phyloP scores from a whole-genome alignment of 2,329 filamentous ascomycete species.

The Phaeomoniella chlamydospora region DNA sequence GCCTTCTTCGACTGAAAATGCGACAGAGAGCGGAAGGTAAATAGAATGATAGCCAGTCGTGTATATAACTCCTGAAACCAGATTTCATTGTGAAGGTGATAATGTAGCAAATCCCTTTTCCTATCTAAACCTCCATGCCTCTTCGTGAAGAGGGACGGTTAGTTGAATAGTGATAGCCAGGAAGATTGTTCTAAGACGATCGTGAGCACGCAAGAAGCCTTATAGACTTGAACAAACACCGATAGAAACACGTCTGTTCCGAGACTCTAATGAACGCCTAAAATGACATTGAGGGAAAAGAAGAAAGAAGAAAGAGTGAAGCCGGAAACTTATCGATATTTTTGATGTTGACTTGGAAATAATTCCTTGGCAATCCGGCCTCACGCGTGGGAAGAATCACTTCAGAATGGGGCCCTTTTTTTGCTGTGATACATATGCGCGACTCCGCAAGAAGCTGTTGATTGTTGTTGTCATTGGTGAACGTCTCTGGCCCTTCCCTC shows the following conservation, averaged over 20 bases:
- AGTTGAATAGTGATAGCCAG: constrained; percentile 59
- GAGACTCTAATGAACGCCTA: constrained; percentile 99
- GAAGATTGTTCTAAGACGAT: constrained; percentile 73
- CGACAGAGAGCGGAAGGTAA: constrained; percentile 48
- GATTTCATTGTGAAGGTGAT: background rate
- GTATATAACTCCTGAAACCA: too few species aligned
- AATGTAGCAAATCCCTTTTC: constrained; percentile 16
- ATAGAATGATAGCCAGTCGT: constrained; percentile 3
- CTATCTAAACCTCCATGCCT: constrained; percentile 36
- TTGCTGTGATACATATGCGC: too few species aligned
- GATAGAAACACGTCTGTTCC: constrained; percentile 59
- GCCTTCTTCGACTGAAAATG: constrained; percentile 68
- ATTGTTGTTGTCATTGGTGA: too few species aligned
- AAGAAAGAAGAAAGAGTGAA: constrained; percentile 32
- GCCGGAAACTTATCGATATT: too few species aligned
- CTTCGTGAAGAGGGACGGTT: constrained; percentile 43
- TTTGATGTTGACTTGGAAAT: too few species aligned
- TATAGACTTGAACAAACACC: constrained; percentile 81
- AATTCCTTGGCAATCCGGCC: too few species aligned
- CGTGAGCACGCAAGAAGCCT: constrained; percentile 93
- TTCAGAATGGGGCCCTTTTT: too few species aligned
- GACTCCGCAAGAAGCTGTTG: too few species aligned
- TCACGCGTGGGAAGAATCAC: too few species aligned
- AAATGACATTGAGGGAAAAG: constrained; percentile 40
- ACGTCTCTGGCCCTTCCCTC: too few species aligned